Evolutionary conservation across 805 yeast species (phyloP).

Genomic region (Lipomyces yamanashiensis): DNA sequence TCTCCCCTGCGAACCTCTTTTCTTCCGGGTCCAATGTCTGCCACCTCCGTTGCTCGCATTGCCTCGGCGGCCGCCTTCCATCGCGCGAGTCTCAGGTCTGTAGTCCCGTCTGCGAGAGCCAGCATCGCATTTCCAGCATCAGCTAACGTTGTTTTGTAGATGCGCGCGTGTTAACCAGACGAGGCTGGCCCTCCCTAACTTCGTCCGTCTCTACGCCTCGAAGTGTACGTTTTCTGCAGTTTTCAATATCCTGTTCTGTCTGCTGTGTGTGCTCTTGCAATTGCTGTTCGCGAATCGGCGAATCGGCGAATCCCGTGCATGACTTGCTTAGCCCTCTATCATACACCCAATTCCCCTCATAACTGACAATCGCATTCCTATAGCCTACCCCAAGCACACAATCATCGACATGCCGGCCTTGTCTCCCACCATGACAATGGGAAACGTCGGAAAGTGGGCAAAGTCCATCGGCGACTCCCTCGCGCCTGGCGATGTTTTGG

Average conservation of each 20-base stretch:
- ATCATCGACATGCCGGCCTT: constrained; percentile 97
- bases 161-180: constrained; percentile 21
- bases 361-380: background rate
- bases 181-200: constrained; percentile 38
- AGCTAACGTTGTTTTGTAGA: background rate
- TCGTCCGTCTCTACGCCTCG: constrained; percentile 47
- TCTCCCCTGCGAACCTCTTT: background rate
- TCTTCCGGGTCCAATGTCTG: constrained; percentile 25
- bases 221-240: constrained; percentile 40
- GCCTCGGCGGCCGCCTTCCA: constrained; percentile 33
- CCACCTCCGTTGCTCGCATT: constrained; percentile 32
- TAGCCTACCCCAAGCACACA: constrained; percentile 73
- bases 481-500: constrained; percentile 89
- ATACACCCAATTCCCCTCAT: no score
- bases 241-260: no score
- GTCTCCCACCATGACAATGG: constrained; percentile 99
- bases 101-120: background rate
- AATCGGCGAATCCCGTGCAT: no score
- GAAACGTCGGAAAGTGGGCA: constrained; percentile 87
- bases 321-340: no score
- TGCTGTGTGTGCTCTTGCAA: no score
- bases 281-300: no score
- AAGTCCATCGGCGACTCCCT: constrained; percentile 88
- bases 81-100: constrained; percentile 26
- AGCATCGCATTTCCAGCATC: background rate